A percentile compares a stretch with the other conserved stretches of the same genome.
Evolutionary conservation across 768 basidiomycete genomes (phyloP).

Genomic region (Pholiota conissans): DNA sequence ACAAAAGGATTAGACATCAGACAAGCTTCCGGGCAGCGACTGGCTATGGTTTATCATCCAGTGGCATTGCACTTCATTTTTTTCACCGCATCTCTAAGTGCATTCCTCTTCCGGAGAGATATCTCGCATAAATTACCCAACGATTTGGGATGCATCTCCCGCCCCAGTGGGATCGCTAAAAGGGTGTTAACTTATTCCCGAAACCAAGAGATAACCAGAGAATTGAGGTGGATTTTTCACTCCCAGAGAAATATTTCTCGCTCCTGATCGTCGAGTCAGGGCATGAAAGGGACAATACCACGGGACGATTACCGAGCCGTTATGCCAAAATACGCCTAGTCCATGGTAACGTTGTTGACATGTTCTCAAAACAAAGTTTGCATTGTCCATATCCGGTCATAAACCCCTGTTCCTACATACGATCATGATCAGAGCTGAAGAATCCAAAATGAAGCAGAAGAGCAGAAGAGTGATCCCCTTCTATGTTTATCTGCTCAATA

Average conservation of each 20-base stretch:
- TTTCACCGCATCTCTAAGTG: no score
- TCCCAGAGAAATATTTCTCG: neutral
- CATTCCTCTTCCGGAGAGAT: neutral
- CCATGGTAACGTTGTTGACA: neutral
- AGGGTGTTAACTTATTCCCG: neutral
- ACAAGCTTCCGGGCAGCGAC: neutral
- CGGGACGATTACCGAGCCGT: neutral
- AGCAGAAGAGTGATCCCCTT: neutral
- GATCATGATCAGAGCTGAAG: neutral
- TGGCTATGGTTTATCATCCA: neutral
- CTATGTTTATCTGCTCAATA: neutral
- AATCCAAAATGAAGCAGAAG: neutral
- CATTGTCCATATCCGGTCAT: neutral
- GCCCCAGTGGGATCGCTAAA: neutral
- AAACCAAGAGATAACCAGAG: neutral
- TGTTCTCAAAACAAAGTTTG: neutral
- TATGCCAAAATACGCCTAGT: neutral
- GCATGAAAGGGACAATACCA: neutral
- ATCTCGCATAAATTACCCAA: neutral
- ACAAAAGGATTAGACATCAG: neutral
- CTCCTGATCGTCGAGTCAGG: neutral
- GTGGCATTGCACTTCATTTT: neutral
- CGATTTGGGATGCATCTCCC: neutral
- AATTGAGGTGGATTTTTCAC: neutral
- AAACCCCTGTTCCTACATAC: neutral